These are phyloP conservation scores for Helianthus annuus DNA, from an alignment of 129 eudicot genomes.

Conservation along the genomic window DNA sequence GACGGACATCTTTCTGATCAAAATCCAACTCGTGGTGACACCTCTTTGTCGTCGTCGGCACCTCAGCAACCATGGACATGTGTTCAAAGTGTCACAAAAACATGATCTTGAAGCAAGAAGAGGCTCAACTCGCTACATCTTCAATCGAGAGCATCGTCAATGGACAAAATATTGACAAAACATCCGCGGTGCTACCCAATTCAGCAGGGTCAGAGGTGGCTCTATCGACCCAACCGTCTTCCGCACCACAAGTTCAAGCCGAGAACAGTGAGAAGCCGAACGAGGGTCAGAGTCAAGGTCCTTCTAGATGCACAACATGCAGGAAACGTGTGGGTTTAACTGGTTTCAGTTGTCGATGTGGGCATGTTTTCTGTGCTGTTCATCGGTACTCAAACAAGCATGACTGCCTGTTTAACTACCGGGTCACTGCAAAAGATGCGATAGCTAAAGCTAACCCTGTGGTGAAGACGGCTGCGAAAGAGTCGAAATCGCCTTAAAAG, in stretches of 20 bases:
- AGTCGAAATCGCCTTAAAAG: too few relatives aligned
- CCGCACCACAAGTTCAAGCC: too few relatives aligned
- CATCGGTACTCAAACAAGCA: slow-evolving; percentile 75
- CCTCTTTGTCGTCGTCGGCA: too few relatives aligned
- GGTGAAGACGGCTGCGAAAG: slow-evolving; percentile 64
- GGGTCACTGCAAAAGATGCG: slow-evolving; percentile 52
- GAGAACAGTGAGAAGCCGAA: too few relatives aligned
- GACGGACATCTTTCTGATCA: too few relatives aligned
- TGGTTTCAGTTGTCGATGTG: slow-evolving; percentile 68
- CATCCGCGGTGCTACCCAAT: slow-evolving; percentile 14
- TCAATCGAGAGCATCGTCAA: slow-evolving; percentile 56
- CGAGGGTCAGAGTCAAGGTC: too few relatives aligned
- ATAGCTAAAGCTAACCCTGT: slow-evolving; percentile 73
- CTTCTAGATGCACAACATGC: too few relatives aligned
- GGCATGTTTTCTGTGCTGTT: slow-evolving; percentile 52
- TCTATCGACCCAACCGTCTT: too few relatives aligned
- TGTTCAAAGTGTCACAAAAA: slow-evolving; percentile 82
- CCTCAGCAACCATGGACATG: slow-evolving; percentile 76
- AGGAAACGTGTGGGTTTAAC: slow-evolving; percentile 66
- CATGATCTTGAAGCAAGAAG: slow-evolving; percentile 63
- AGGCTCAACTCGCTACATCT: slow-evolving; percentile 71
- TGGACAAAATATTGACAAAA: slow-evolving; percentile 36
- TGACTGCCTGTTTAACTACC: slow-evolving; percentile 65
- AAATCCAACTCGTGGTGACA: too few relatives aligned
- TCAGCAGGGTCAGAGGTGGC: slow-evolving; percentile 35